A percentile compares a stretch with the other conserved stretches of the same genome.
Conservation (phyloP, 2,329 filamentous ascomycete species). For the Trichophyton schoenleinii region DNA sequence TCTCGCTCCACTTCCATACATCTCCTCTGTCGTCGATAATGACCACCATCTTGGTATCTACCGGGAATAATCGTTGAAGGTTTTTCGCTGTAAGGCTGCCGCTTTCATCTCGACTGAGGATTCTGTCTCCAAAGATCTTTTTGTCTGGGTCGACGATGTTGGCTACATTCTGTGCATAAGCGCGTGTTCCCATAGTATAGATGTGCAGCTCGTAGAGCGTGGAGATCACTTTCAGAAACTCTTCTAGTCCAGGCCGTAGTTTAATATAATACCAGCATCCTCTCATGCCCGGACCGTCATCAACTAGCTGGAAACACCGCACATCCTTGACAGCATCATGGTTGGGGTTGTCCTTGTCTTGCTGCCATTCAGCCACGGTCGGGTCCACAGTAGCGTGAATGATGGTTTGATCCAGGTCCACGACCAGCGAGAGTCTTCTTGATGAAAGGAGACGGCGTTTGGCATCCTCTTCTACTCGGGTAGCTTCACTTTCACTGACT, state of each 20-base stretch:
- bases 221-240: constrained; percentile 67
- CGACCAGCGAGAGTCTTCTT: constrained; percentile 80
- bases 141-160: constrained; percentile 83
- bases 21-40: constrained; percentile 97
- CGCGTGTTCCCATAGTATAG: constrained; percentile 96
- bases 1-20: constrained; percentile 87
- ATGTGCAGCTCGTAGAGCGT: constrained; percentile 88
- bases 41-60: constrained; percentile 97
- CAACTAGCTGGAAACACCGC: constrained; percentile 71
- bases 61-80: constrained; percentile 79
- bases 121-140: constrained; percentile 82
- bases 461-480: constrained; percentile 68
- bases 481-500: constrained; percentile 71
- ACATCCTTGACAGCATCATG: constrained; percentile 84
- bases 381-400: constrained; percentile 97
- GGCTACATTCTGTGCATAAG: constrained; percentile 87
- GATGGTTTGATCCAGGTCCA: constrained; percentile 95
- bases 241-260: constrained; percentile 70
- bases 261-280: constrained; percentile 99
- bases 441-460: constrained; percentile 69
- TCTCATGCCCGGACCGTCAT: constrained; percentile 63
- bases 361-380: constrained; percentile 90
- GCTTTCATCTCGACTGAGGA: constrained; percentile 94
- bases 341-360: constrained; percentile 77
- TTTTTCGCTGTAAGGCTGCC: constrained; percentile 86